A percentile compares a stretch with the other conserved stretches of the same genome.
phyloP scores from a whole-genome alignment of 495 filamentous ascomycete genomes.

The Penicillium nucicola region DNA sequence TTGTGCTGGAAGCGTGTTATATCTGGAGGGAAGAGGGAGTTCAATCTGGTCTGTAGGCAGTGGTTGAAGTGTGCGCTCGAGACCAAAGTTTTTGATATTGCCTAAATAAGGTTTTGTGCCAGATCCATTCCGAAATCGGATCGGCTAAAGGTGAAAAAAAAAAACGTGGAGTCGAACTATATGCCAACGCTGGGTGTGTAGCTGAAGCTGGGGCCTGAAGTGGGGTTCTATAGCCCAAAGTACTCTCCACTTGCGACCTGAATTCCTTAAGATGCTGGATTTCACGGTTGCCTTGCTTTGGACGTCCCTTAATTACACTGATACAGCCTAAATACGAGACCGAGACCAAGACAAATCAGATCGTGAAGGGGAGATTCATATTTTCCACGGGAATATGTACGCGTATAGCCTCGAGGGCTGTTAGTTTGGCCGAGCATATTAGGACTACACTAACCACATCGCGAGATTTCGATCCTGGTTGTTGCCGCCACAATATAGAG shows the following conservation, averaged over 20 bases:
- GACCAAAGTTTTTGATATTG: no score
- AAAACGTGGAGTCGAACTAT: not conserved
- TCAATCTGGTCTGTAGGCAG: no score
- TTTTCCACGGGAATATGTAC: no score
- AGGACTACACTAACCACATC: slow-evolving; percentile 1
- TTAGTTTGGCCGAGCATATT: not conserved
- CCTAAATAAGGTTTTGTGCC: no score
- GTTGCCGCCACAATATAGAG: not conserved
- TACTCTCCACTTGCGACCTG: not conserved
- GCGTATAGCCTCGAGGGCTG: no score
- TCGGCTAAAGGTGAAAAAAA: not conserved
- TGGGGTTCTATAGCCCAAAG: not conserved
- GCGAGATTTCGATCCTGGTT: not conserved
- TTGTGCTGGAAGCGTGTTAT: not conserved
- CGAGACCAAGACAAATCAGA: no score
- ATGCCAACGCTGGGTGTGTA: not conserved
- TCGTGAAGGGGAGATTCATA: no score
- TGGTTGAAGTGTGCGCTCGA: no score
- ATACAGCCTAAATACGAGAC: no score
- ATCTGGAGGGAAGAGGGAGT: no score
- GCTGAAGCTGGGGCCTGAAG: not conserved
- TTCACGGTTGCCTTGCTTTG: no score
- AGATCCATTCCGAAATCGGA: not conserved
- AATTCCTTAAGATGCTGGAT: not conserved
- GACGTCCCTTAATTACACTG: no score